phyloP scores from a whole-genome alignment of 2,329 filamentous ascomycete species.

The Xylaria sp. region DNA sequence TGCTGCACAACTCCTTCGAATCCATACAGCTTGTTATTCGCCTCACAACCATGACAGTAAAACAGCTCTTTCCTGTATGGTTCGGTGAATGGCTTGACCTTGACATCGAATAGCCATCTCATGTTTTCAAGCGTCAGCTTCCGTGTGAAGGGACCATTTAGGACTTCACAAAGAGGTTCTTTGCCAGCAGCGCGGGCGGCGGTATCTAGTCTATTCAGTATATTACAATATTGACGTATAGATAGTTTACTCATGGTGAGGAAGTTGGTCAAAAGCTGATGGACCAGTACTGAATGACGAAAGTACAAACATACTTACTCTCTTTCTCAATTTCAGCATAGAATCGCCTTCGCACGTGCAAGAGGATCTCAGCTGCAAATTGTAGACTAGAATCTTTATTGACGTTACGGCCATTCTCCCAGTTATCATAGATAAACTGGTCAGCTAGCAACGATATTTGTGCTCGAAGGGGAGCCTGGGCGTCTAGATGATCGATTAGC shows the following conservation, averaged over 20 bases:
- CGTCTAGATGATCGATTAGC: slow-evolving; percentile 52
- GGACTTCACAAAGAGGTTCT: slow-evolving; percentile 59
- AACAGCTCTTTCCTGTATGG: slow-evolving; percentile 77
- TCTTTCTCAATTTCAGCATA: slow-evolving; percentile 69
- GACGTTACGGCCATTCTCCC: slow-evolving; percentile 72
- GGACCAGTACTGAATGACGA: neutral
- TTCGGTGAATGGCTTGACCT: slow-evolving; percentile 77
- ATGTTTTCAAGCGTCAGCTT: slow-evolving; percentile 74
- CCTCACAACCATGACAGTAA: slow-evolving; percentile 76
- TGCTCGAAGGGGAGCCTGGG: slow-evolving; percentile 74
- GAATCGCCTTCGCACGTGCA: slow-evolving; percentile 75
- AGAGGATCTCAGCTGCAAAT: slow-evolving; percentile 78
- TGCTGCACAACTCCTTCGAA: slow-evolving; percentile 86
- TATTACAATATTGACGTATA: neutral
- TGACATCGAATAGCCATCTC: slow-evolving; percentile 85
- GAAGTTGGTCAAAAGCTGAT: neutral
- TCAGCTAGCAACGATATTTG: slow-evolving; percentile 75
- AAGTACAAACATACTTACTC: slow-evolving; percentile 39
- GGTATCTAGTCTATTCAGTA: slow-evolving; percentile 47
- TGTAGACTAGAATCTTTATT: slow-evolving; percentile 71
- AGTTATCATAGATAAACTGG: slow-evolving; percentile 73
- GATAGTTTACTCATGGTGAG: neutral
- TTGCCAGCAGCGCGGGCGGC: slow-evolving; percentile 59
- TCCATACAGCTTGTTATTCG: slow-evolving; percentile 73
- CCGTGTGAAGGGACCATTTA: slow-evolving; percentile 61